These are phyloP conservation scores for Penicillium mononematosum DNA, from an alignment of 495 filamentous ascomycete species.

Conservation along the genomic window DNA sequence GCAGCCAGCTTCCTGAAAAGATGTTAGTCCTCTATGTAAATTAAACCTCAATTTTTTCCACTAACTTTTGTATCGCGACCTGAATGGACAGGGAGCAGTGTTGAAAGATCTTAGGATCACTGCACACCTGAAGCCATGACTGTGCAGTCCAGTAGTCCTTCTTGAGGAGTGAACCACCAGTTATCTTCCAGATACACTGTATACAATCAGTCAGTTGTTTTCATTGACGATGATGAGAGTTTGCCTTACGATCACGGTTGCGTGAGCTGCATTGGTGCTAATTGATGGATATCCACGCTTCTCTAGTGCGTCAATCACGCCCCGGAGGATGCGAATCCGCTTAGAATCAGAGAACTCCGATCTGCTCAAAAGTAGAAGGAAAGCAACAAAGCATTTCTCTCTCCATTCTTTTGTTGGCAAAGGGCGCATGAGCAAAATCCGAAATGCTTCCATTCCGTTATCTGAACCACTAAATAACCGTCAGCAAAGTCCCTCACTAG, in stretches of 20 bases:
- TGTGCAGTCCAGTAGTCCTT: constrained; percentile 55
- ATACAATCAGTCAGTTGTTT: constrained; percentile 16
- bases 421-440: constrained; percentile 52
- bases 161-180: constrained; percentile 56
- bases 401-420: constrained; percentile 52
- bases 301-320: constrained; percentile 40
- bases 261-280: constrained; percentile 60
- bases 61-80: constrained; percentile 56
- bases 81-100: constrained; percentile 61
- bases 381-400: constrained; percentile 61
- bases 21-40: not conserved
- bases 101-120: constrained; percentile 59
- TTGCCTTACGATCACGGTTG: constrained; percentile 63
- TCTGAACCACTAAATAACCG: not conserved
- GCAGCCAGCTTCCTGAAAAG: constrained; percentile 1
- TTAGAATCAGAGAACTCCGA: constrained; percentile 38
- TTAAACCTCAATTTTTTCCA: not conserved
- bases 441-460: constrained; percentile 46
- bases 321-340: constrained; percentile 28
- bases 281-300: constrained; percentile 36
- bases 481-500: not conserved
- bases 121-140: constrained; percentile 70
- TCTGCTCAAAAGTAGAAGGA: constrained; percentile 49
- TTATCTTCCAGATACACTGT: constrained; percentile 74
- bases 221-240: no score